phyloP scores from a whole-genome alignment of 2,329 filamentous ascomycete species.

The Penicillium hordei region DNA sequence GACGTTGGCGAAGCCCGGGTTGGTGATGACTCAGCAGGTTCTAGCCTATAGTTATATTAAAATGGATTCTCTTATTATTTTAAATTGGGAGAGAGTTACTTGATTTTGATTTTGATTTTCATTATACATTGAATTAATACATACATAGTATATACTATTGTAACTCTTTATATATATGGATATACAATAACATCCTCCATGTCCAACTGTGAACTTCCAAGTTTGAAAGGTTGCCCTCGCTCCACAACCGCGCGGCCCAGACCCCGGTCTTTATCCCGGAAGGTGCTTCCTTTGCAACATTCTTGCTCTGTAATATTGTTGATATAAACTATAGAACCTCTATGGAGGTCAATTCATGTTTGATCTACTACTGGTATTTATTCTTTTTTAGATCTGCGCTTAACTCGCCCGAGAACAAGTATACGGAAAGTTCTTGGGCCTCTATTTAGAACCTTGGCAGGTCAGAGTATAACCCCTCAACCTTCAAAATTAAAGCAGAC shows the following conservation, averaged over 20 bases:
- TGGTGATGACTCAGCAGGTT: constrained; percentile 20
- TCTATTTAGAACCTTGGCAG: not conserved
- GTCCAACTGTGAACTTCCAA: not conserved
- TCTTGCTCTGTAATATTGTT: not conserved
- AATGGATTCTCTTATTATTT: not conserved
- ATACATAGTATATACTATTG: not conserved
- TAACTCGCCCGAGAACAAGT: not conserved
- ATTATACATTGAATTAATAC: not conserved
- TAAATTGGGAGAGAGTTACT: too few species aligned
- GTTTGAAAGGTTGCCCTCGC: constrained; percentile 1
- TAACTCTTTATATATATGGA: not conserved
- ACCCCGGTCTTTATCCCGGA: constrained; percentile 7
- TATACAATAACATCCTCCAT: not conserved
- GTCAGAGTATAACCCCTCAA: constrained; percentile 3
- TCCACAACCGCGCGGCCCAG: constrained; percentile 13
- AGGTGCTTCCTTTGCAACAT: not conserved
- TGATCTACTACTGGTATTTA: not conserved
- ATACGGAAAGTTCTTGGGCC: not conserved
- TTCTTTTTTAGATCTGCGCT: not conserved
- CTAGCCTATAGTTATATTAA: not conserved
- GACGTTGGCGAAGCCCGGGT: constrained; percentile 32
- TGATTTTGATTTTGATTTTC: too few species aligned
- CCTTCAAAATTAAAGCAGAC: not conserved
- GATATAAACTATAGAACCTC: not conserved
- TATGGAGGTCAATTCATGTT: not conserved